phyloP scores from a whole-genome alignment of 371 early-diverging fungal species.

The Syncephalis fuscata region DNA sequence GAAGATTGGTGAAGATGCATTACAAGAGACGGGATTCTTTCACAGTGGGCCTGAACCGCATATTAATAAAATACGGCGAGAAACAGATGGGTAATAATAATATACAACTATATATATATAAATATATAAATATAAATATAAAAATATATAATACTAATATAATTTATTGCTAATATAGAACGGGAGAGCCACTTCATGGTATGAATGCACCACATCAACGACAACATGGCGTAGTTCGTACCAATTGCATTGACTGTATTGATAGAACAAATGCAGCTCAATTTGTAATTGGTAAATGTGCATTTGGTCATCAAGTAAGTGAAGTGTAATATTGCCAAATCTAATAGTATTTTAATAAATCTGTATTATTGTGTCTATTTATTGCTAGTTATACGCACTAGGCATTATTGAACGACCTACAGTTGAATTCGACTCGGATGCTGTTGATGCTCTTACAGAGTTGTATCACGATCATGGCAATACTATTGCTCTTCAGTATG shows the following conservation, averaged over 20 bases:
- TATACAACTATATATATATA: too few relatives aligned
- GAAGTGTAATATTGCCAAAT: not conserved
- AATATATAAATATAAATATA: too few relatives aligned
- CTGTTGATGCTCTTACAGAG: conserved; percentile 78
- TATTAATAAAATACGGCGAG: conserved; percentile 27
- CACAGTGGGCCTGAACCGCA: conserved; percentile 70
- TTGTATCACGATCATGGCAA: conserved; percentile 99
- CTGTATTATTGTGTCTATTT: too few relatives aligned
- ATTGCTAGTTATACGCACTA: conserved; percentile 61
- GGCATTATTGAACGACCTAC: conserved; percentile 63
- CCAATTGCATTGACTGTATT: conserved; percentile 98
- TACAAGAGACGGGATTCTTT: conserved; percentile 79
- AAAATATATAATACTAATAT: too few relatives aligned
- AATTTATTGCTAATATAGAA: too few relatives aligned
- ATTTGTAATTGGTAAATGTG: conserved; percentile 90
- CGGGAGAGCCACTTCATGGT: too few relatives aligned
- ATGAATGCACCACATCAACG: conserved; percentile 3
- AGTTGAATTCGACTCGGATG: conserved; percentile 85
- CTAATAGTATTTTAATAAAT: not conserved
- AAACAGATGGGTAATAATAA: not conserved
- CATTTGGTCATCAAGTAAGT: conserved; percentile 69
- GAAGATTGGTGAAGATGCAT: conserved; percentile 70
- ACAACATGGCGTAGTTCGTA: conserved; percentile 86
- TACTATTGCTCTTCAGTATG: conserved; percentile 96
- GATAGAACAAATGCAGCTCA: conserved; percentile 99